Evolutionary conservation across 257 asterid species (phyloP), one percentile per base, ranked within the genome.

Genomic region (Scutellaria barbata): DNA sequence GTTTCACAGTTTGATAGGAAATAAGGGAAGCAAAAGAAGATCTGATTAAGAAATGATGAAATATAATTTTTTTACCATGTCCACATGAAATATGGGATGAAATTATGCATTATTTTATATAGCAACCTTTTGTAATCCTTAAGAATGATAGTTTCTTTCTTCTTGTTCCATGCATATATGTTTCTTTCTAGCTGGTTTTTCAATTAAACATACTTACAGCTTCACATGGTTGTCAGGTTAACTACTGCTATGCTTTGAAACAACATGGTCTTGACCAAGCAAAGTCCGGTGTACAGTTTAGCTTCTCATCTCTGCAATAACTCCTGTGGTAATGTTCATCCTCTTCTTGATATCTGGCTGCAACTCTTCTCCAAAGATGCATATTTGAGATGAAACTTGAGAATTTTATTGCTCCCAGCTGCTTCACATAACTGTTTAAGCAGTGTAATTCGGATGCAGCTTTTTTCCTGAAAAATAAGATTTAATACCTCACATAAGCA

Each of bases 271-370:
- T 83, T 61, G 96, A 90, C 62, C 86, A 63, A 10, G 90, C 90
- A 74, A 88, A 83, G 85, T 85, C 85, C 41, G 98, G 98, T 14
- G 63, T 93, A 66, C 98, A 87, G 63, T 89, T 93, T 77, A 80
- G 84, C 92, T 89, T 93, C 86, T 90, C 98, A 53, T 83, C 90
- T 16, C 84, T 86, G 53, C 81, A 59, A 41, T 92, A 80, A 83
- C 63, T 50, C 60, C 41, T 42, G 48, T 43, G 72, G 62, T 75
- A 57, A 48, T 59, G 51, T 68, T 17, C 40, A 66, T 66, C 69
- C 64, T 2, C 35, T 4, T 30, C 35, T 30, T 4, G 5, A 3
- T 30, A 30, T 30, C 35, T 30, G 5, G 35, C 35, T 30, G 35
- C 35, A 30, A 30, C 35, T 30, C 35, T 30, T 30, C 35, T 66